A percentile compares a stretch with the other conserved stretches of the same genome.
phyloP scores from a whole-genome alignment of 176 grass and related monocot genomes.

The Triticum dicoccoides region DNA sequence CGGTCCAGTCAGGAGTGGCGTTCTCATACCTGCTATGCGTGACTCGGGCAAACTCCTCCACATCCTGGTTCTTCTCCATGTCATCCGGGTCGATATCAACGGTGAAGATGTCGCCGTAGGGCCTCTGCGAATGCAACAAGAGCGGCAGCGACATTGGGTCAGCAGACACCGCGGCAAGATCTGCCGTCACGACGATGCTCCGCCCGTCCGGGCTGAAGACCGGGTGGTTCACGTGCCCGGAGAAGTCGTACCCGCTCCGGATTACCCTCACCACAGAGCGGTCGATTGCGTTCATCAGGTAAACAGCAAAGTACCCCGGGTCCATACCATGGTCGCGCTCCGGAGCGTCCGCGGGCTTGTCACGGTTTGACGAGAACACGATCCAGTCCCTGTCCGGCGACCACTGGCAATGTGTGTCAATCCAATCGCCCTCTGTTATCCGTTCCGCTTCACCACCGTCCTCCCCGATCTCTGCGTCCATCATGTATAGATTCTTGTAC shows the following conservation, averaged over 20 bases:
- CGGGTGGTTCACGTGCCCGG: slow-evolving; percentile 34
- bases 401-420: slow-evolving; percentile 48
- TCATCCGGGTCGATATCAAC: slow-evolving; percentile 21
- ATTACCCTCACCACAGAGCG: slow-evolving; percentile 5
- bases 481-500: slow-evolving; percentile 29
- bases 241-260: background rate
- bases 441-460: background rate
- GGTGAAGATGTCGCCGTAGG: too few species aligned
- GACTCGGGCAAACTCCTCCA: too few species aligned
- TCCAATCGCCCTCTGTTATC: slow-evolving; percentile 7
- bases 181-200: slow-evolving; percentile 26
- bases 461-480: slow-evolving; percentile 18
- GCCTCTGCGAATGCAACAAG: slow-evolving; percentile 6
- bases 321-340: slow-evolving; percentile 14
- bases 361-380: slow-evolving; percentile 37
- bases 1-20: slow-evolving; percentile 33
- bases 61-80: background rate
- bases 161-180: slow-evolving; percentile 26
- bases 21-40: too few species aligned
- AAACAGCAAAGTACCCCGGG: slow-evolving; percentile 14
- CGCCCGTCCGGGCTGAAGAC: slow-evolving; percentile 22
- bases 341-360: slow-evolving; percentile 6
- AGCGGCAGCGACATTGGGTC: slow-evolving; percentile 23
- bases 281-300: background rate
- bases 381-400: slow-evolving; percentile 38